Percentiles rank a stretch among this genome's conserved stretches.
Conservation (phyloP, 2,329 filamentous ascomycete species). For the Ceratocystis diversiconidia region DNA sequence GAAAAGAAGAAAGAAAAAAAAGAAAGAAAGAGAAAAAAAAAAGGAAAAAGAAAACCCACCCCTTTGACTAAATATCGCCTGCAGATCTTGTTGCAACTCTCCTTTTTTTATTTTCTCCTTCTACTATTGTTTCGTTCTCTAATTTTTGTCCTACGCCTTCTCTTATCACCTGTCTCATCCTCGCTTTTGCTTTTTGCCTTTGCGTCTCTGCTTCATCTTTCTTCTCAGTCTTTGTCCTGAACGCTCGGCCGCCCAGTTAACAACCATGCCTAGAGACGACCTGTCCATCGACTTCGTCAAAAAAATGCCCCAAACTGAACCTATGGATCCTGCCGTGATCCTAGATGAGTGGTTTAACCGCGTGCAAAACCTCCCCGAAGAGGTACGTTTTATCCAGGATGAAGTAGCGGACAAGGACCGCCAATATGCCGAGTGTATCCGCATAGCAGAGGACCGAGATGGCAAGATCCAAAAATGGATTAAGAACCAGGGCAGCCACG, state of each 20-base stretch:
- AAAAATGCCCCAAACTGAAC: conserved; percentile 49
- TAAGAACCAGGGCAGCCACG: conserved; percentile 58
- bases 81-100: neutral
- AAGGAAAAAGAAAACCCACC: neutral
- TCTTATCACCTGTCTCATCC: neutral
- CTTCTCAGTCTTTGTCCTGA: conserved; percentile 6
- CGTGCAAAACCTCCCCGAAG: conserved; percentile 66
- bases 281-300: conserved; percentile 55
- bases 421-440: conserved; percentile 52
- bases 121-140: neutral
- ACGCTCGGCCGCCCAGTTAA: conserved; percentile 31
- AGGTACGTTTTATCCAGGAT: conserved; percentile 70
- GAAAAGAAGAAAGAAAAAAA: neutral
- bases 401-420: conserved; percentile 71
- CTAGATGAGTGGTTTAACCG: conserved; percentile 65
- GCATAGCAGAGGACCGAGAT: conserved; percentile 58
- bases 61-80: neutral
- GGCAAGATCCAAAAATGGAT: conserved; percentile 68
- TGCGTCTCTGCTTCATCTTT: neutral
- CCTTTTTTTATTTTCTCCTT: neutral
- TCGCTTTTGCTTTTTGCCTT: conserved; percentile 17
- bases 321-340: conserved; percentile 51
- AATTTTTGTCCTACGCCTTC: neutral
- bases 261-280: conserved; percentile 59
- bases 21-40: neutral